Base-by-base conservation (phyloP, 2,329 filamentous ascomycete genomes). In the Tolypocladium endophyticum region DNA sequence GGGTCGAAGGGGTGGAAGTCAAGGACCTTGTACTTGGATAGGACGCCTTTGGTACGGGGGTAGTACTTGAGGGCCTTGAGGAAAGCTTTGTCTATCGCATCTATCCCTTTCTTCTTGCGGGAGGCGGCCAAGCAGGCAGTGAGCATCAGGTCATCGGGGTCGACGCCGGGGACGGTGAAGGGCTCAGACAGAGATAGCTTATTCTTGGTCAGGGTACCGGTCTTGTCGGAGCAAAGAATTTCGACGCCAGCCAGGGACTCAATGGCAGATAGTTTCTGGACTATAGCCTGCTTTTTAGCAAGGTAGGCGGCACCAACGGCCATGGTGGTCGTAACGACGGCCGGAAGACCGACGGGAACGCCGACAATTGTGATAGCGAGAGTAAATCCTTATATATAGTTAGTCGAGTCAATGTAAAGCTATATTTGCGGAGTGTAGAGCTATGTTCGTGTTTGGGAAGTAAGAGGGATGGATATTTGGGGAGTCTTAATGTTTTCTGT, bases 181-280 rank as follows among this genome's bases (percentile, higher is more conserved):
- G 91, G 91, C 72, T 95, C 91, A 58, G 89, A 82, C 55, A 96
- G 82, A 64, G 90, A 93, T 25, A 96, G 85, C 81, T 94, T 95
- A 83, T 96, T 96, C 82, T 93, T 94, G 72, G 91, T 96, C 72
- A 96, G 78, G 61, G 91, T 96, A 78, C 91, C 91, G 36, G 91
- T 95, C 84, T 95, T 95, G 83, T 95, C 91, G 58, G 91, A 93
- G 82, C 91, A 95, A 60, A 96, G 88, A 74, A 96, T 94, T 77
- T 96, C 89, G 63, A 95, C 92, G 80, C 91, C 91, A 71, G 91
- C 91, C 64, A 96, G 83, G 33, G 91, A 95, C 80, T 96, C 91
- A 63, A 96, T 96, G 65, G 91, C 91, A 39, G 88, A 91, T 58
- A 96, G 86, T 81, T 93, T 95, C 80, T 95, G 91, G 65, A 96